phyloP scores from a whole-genome alignment of 73 alveolate genomes.

The Halteria grandinella region DNA sequence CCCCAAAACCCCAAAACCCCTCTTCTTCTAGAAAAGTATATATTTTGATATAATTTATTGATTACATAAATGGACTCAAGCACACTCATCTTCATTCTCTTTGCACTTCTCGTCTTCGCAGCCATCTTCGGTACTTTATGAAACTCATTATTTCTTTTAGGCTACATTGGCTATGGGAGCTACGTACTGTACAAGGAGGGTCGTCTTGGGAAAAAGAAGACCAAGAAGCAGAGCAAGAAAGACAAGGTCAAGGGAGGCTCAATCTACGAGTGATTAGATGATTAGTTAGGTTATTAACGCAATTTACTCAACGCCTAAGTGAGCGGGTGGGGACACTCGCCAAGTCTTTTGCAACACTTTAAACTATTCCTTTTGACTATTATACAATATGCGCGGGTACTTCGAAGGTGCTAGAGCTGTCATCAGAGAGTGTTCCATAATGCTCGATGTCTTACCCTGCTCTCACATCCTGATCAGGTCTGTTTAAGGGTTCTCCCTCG shows the following conservation, averaged over 20 bases:
- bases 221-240: constrained; percentile 18
- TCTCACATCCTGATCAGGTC: no score
- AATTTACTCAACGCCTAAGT: no score
- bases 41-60: neutral
- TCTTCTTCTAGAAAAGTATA: neutral
- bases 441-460: no score
- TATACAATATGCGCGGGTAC: no score
- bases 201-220: neutral
- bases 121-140: constrained; percentile 37
- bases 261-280: constrained; percentile 4
- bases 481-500: no score
- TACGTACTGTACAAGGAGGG: constrained; percentile 10
- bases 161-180: constrained; percentile 26
- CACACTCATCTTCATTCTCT: constrained; percentile 9
- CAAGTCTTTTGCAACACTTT: no score
- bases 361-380: no score
- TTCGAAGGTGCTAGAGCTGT: no score
- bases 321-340: no score
- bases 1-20: constrained; percentile 18
- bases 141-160: neutral
- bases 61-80: constrained; percentile 37
- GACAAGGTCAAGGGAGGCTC: constrained; percentile 38
- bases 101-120: constrained; percentile 5
- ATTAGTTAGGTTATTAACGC: no score
- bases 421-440: no score